A percentile compares a stretch with the other conserved stretches of the same genome.
Evolutionary conservation across 176 grass and related monocot genomes (phyloP).

Genomic region (Oryza glaberrima): DNA sequence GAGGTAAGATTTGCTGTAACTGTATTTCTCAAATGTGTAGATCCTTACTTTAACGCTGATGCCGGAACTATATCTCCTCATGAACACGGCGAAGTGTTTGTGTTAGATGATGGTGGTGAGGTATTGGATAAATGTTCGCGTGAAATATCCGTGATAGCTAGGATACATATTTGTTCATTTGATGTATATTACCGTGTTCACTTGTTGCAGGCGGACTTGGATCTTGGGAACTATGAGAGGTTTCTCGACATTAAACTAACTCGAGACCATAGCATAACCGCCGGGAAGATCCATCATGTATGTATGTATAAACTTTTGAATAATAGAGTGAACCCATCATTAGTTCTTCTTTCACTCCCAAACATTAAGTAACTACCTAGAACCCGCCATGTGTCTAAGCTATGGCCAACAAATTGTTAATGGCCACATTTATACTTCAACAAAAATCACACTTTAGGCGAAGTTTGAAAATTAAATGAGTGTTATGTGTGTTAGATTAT

Average conservation of each 20-base stretch:
- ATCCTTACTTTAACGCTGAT: constrained; percentile 54
- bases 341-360: neutral
- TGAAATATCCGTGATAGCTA: neutral
- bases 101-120: constrained; percentile 50
- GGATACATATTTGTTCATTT: neutral
- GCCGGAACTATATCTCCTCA: constrained; percentile 53
- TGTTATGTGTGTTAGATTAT: neutral
- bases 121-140: neutral
- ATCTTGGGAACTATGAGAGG: constrained; percentile 64
- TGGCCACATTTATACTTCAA: no score
- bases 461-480: no score
- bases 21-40: constrained; percentile 7
- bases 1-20: constrained; percentile 1
- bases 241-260: constrained; percentile 55
- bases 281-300: constrained; percentile 62
- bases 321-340: neutral
- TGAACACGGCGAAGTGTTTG: constrained; percentile 47
- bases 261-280: constrained; percentile 56
- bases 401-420: no score
- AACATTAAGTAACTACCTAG: no score
- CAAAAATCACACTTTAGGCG: no score
- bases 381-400: no score
- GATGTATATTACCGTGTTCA: neutral
- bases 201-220: constrained; percentile 52
- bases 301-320: constrained; percentile 19